Evolutionary conservation across 2,329 filamentous ascomycete species (phyloP).

Genomic region (Talaromyces pinophilus): DNA sequence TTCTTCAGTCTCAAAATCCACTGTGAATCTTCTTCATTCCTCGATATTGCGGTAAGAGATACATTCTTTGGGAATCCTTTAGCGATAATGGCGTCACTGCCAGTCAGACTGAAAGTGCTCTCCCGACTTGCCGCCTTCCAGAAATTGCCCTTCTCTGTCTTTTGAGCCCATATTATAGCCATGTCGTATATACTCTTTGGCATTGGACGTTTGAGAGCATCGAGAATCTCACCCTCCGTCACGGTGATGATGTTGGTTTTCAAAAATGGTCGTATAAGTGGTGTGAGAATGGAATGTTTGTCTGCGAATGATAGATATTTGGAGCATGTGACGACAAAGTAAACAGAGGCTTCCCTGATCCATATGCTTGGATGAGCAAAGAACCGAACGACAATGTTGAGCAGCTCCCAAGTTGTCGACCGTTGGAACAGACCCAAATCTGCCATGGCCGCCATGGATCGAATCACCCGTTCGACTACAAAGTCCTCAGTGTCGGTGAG

Average conservation of each 20-base stretch:
- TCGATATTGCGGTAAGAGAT: constrained; percentile 63
- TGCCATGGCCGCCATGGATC: constrained; percentile 85
- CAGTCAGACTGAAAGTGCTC: constrained; percentile 66
- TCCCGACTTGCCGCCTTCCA: constrained; percentile 78
- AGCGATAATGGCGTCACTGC: constrained; percentile 48
- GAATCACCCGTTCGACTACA: constrained; percentile 85
- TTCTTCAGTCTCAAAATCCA: constrained; percentile 86
- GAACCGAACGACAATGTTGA: constrained; percentile 80
- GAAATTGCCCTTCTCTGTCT: constrained; percentile 78
- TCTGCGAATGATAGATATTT: constrained; percentile 77
- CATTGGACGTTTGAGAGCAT: constrained; percentile 79
- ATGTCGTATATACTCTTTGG: constrained; percentile 80
- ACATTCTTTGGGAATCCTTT: constrained; percentile 57
- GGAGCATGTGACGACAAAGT: constrained; percentile 77
- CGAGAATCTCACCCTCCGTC: constrained; percentile 72
- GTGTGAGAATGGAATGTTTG: constrained; percentile 77
- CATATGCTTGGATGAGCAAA: constrained; percentile 92
- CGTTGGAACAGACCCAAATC: constrained; percentile 84
- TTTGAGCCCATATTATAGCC: constrained; percentile 80
- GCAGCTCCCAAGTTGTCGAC: constrained; percentile 80
- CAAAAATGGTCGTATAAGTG: constrained; percentile 77
- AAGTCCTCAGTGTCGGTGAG: constrained; percentile 90
- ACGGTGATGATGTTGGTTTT: constrained; percentile 71
- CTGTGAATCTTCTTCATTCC: constrained; percentile 89
- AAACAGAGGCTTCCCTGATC: constrained; percentile 86